Conservation (phyloP, 495 filamentous ascomycete species). For the Daldinia childiae region DNA sequence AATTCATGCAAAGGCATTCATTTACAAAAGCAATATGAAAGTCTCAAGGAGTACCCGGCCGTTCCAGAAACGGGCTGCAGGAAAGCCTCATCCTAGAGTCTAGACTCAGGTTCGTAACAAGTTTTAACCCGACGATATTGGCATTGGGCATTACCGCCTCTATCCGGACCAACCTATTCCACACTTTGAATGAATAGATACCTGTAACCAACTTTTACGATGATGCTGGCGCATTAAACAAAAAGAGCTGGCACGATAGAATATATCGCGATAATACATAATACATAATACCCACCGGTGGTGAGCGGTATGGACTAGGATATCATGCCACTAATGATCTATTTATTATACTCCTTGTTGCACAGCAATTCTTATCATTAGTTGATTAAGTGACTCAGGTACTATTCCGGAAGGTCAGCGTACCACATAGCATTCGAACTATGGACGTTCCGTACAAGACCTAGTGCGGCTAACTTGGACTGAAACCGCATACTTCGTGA, state of each 20-base stretch:
- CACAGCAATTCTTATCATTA: neutral
- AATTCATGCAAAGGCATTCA: neutral
- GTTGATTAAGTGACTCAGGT: neutral
- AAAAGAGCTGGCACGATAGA: neutral
- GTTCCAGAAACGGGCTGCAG: conserved; percentile 1
- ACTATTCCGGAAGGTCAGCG: conserved; percentile 3
- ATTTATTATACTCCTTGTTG: neutral
- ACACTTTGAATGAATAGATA: neutral
- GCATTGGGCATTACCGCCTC: neutral
- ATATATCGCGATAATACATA: neutral
- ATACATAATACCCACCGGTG: neutral
- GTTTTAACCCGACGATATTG: neutral
- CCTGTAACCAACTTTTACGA: neutral
- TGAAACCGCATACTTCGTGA: conserved; percentile 1
- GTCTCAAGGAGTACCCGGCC: neutral
- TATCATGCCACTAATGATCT: neutral
- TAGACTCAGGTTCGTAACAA: neutral
- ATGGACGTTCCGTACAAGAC: conserved; percentile 12
- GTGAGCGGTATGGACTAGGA: neutral
- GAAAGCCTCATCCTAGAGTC: neutral
- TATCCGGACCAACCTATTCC: neutral
- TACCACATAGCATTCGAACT: conserved; percentile 17
- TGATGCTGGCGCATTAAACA: neutral
- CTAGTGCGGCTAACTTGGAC: conserved; percentile 8
- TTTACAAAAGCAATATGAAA: neutral